Percentiles rank a stretch among this genome's conserved stretches.
Conservation (phyloP, 192 early-diverging fungal genomes). For the Coemansia sp. region DNA sequence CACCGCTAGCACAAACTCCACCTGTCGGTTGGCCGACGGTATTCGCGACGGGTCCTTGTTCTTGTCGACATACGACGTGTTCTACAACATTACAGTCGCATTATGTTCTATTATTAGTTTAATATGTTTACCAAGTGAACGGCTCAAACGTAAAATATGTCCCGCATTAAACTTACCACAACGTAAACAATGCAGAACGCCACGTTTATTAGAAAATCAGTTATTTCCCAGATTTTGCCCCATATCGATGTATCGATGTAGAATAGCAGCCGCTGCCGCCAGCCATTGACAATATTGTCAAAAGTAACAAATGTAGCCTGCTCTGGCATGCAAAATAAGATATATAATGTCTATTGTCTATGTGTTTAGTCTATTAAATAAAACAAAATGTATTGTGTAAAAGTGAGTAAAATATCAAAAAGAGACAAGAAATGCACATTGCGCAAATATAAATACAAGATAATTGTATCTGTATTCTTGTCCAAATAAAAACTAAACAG, state of each 20-base stretch:
- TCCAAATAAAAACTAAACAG: conserved; percentile 1
- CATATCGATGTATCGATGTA: conserved; percentile 44
- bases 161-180: conserved; percentile 27
- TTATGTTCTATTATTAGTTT: background rate
- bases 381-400: background rate
- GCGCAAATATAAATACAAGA: background rate
- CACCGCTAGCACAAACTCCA: conserved; percentile 36
- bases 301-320: conserved; percentile 46
- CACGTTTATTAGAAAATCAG: conserved; percentile 36
- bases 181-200: conserved; percentile 39
- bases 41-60: conserved; percentile 31
- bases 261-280: conserved; percentile 43
- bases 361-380: background rate
- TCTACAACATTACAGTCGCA: conserved; percentile 20
- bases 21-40: conserved; percentile 13
- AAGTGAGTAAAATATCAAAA: background rate
- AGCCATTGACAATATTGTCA: conserved; percentile 47
- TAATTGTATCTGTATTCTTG: background rate
- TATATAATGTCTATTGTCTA: too few relatives aligned
- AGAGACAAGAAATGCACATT: background rate
- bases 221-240: conserved; percentile 47
- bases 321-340: conserved; percentile 21
- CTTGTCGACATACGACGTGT: conserved; percentile 32
- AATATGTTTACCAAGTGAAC: too few relatives aligned
- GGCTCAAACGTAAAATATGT: background rate